Percentiles rank a stretch among this genome's conserved stretches.
phyloP scores from a whole-genome alignment of 306 rosid species.

The Trifolium pratense region DNA sequence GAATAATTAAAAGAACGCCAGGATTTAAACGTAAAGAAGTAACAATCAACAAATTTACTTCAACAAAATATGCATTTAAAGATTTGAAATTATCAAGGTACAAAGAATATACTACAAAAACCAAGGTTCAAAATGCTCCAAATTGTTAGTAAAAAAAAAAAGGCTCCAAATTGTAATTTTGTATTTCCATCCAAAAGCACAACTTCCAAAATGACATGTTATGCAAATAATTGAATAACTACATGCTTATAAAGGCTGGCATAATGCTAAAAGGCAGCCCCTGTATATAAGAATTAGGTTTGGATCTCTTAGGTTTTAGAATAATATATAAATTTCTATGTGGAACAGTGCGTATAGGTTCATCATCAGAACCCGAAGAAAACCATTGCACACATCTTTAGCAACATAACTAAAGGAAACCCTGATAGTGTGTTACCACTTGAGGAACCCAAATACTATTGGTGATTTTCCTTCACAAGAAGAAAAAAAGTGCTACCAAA shows the following conservation, averaged over 20 bases:
- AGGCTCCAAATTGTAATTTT: slow-evolving; percentile 18
- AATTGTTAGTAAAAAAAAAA: slow-evolving; percentile 9
- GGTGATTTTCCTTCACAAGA: too few species aligned
- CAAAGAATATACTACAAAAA: slow-evolving; percentile 21
- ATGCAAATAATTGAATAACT: slow-evolving; percentile 18
- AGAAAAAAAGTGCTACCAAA: too few species aligned
- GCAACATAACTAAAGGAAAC: too few species aligned
- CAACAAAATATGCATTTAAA: slow-evolving; percentile 34
- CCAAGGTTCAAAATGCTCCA: slow-evolving; percentile 16
- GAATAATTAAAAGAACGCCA: slow-evolving; percentile 34
- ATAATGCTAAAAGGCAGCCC: slow-evolving; percentile 9
- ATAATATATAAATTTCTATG: slow-evolving; percentile 2
- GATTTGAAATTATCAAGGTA: slow-evolving; percentile 16
- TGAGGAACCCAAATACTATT: too few species aligned
- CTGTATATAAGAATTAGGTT: slow-evolving; percentile 29
- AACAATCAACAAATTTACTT: slow-evolving; percentile 25
- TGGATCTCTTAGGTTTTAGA: slow-evolving; percentile 10
- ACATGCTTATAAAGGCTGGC: slow-evolving; percentile 30
- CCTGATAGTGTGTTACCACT: too few species aligned
- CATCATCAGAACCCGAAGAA: neutral
- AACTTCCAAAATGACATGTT: slow-evolving; percentile 28
- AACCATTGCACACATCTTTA: too few species aligned
- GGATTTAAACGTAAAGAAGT: slow-evolving; percentile 33
- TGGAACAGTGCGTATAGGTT: slow-evolving; percentile 6
- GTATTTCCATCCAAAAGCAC: slow-evolving; percentile 29